Evolutionary conservation across 805 yeast genomes (phyloP).

Genomic region (Kuraishia capsulata): DNA sequence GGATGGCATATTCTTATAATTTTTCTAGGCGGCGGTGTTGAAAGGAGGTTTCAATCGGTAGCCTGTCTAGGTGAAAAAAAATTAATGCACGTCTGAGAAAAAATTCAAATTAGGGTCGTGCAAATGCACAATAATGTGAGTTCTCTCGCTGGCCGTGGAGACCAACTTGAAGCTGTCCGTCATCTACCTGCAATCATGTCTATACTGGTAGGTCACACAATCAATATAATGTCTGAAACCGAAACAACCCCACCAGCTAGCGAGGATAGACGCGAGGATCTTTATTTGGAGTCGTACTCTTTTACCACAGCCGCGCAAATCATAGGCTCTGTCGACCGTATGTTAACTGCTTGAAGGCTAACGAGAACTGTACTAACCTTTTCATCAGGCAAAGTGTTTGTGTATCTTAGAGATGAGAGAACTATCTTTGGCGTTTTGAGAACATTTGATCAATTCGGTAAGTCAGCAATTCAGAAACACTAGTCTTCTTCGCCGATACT

Average conservation of each 20-base stretch:
- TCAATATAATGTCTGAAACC: not conserved
- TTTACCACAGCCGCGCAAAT: slow-evolving; percentile 88
- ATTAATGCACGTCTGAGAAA: no score
- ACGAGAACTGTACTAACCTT: not conserved
- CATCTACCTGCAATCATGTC: no score
- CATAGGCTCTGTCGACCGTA: slow-evolving; percentile 75
- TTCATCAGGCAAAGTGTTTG: slow-evolving; percentile 53
- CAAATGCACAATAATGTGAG: no score
- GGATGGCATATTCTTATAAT: slow-evolving; percentile 61
- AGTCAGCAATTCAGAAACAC: not conserved
- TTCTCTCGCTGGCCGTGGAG: no score
- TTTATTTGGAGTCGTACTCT: slow-evolving; percentile 71
- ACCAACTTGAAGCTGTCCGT: no score
- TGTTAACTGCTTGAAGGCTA: slow-evolving; percentile 7
- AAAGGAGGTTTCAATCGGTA: no score
- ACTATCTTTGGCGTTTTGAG: slow-evolving; percentile 81
- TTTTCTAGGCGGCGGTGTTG: no score
- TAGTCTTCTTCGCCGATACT: not conserved
- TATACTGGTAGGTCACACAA: no score
- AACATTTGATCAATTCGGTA: slow-evolving; percentile 86
- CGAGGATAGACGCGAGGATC: slow-evolving; percentile 26
- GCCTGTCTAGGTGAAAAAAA: no score
- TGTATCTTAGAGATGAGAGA: slow-evolving; percentile 83
- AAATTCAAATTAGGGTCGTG: no score
- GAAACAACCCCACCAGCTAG: not conserved